Evolutionary conservation across 1,284 basidiomycete species (phyloP).

Genomic region (Ganoderma multipileum): DNA sequence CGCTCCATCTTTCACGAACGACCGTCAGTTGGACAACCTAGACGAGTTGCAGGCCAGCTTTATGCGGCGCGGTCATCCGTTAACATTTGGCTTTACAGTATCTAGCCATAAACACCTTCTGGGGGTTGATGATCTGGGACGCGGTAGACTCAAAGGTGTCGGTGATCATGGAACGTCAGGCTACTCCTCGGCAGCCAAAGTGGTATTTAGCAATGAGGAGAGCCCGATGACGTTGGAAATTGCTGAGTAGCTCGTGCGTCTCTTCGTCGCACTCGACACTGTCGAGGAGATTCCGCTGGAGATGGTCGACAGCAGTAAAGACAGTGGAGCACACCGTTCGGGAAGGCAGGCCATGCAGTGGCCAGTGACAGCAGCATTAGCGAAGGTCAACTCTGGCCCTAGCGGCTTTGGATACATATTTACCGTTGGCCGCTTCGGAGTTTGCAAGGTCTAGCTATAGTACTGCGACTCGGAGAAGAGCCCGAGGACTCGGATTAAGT

Average conservation of each 20-base stretch:
- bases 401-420: too few relatives aligned
- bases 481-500: too few relatives aligned
- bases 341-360: too few relatives aligned
- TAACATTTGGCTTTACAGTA: neutral
- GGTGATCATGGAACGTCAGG: constrained; percentile 34
- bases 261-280: constrained; percentile 36
- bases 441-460: too few relatives aligned
- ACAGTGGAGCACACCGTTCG: constrained; percentile 41
- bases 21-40: constrained; percentile 37
- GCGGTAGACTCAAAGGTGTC: constrained; percentile 31
- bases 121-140: constrained; percentile 17
- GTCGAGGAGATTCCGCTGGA: constrained; percentile 47
- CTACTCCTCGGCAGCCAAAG: constrained; percentile 17
- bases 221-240: constrained; percentile 42
- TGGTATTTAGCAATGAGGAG: constrained; percentile 21
- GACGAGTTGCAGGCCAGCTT: constrained; percentile 36
- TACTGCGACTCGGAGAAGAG: too few relatives aligned
- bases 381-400: neutral
- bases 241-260: constrained; percentile 39
- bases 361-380: neutral
- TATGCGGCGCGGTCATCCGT: neutral
- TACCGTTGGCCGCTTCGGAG: too few relatives aligned
- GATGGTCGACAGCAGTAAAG: constrained; percentile 45
- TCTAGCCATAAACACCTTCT: constrained; percentile 31
- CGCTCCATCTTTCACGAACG: constrained; percentile 27